Conservation (phyloP, 139 green algal genomes). For the Eudorina sp. region DNA sequence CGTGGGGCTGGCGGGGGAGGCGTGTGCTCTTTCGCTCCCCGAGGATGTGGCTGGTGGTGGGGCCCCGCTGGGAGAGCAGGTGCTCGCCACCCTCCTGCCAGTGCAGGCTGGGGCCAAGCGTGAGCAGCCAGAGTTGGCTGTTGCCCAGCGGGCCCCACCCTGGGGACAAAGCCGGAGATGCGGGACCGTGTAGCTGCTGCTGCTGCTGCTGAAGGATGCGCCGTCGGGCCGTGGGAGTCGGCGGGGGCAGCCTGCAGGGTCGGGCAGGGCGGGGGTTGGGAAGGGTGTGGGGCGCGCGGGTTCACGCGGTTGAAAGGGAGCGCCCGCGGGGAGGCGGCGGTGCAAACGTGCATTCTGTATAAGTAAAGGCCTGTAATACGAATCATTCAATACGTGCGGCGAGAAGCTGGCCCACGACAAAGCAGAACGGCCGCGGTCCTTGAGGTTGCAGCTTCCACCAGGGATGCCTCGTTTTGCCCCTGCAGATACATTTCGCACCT, state of each 20-base stretch:
- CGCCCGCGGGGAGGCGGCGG: not conserved
- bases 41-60: too few relatives aligned
- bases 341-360: not conserved
- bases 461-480: too few relatives aligned
- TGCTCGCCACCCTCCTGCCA: not conserved
- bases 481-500: too few relatives aligned
- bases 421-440: too few relatives aligned
- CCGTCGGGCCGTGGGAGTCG: not conserved
- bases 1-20: not conserved
- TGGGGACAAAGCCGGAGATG: not conserved
- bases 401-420: too few relatives aligned
- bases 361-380: not conserved
- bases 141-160: constrained; percentile 8
- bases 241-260: not conserved
- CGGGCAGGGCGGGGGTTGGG: not conserved
- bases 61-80: not conserved
- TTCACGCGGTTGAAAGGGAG: not conserved
- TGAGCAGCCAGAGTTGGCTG: constrained; percentile 20
- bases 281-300: not conserved
- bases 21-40: not conserved
- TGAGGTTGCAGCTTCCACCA: too few relatives aligned
- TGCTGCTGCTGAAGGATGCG: not conserved
- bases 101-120: constrained; percentile 19
- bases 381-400: too few relatives aligned
- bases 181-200: not conserved